Evolutionary conservation across 768 basidiomycete genomes (phyloP).

Genomic region (Solioccasus polychromus): DNA sequence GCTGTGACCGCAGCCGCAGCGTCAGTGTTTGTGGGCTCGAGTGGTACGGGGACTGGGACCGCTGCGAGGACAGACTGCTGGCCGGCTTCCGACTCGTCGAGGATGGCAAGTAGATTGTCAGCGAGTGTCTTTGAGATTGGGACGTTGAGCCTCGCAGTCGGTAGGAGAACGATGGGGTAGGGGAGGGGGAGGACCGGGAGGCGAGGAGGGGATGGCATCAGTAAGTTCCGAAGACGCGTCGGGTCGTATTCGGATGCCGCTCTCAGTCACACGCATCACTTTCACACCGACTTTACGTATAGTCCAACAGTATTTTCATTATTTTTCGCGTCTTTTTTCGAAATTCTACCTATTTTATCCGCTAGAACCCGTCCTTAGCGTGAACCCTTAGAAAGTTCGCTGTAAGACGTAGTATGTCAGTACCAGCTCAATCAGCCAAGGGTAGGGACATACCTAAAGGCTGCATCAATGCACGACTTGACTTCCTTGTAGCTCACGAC

Average conservation of each 20-base stretch:
- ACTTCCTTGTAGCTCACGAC: slow-evolving; percentile 93
- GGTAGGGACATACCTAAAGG: slow-evolving; percentile 63
- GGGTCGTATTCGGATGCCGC: no score
- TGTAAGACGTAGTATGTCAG: slow-evolving; percentile 18
- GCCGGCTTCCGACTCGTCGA: slow-evolving; percentile 60
- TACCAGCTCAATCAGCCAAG: background rate
- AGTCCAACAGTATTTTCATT: no score
- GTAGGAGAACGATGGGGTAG: slow-evolving; percentile 72
- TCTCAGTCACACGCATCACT: no score
- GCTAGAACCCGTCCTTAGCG: slow-evolving; percentile 13
- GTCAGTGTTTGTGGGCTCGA: slow-evolving; percentile 17
- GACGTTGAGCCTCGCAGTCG: slow-evolving; percentile 65
- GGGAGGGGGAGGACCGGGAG: slow-evolving; percentile 70
- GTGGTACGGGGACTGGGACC: slow-evolving; percentile 44
- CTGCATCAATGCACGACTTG: slow-evolving; percentile 78
- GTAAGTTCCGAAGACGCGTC: no score
- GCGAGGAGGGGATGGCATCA: slow-evolving; percentile 33
- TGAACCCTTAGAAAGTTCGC: slow-evolving; percentile 43
- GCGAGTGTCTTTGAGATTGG: slow-evolving; percentile 62
- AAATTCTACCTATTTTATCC: slow-evolving; percentile 64
- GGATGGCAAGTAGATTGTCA: slow-evolving; percentile 61
- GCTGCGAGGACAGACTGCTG: slow-evolving; percentile 72
- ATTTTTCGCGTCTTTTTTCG: slow-evolving; percentile 62
- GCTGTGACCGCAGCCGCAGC: background rate
- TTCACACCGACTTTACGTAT: no score